These are phyloP conservation scores for Rhodosporidiobolus odoratus DNA, from an alignment of 768 basidiomycete genomes.

Conservation along the genomic window DNA sequence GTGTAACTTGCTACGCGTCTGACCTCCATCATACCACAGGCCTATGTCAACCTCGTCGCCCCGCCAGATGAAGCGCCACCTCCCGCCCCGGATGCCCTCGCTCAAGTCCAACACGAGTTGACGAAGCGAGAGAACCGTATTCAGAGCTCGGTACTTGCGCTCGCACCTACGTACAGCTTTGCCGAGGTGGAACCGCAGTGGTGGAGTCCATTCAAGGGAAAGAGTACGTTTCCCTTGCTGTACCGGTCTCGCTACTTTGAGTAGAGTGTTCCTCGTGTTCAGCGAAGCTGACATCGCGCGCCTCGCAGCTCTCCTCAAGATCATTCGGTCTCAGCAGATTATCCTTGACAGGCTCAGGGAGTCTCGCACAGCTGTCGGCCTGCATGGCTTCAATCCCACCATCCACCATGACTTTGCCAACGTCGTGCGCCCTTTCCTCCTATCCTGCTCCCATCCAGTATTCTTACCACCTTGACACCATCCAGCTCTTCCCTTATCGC, in stretches of 20 bases:
- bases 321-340: conserved; percentile 27
- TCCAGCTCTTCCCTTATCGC: conserved; percentile 31
- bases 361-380: conserved; percentile 3
- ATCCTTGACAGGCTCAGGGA: conserved; percentile 29
- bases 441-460: too few species aligned
- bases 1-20: too few species aligned
- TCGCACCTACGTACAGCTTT: conserved; percentile 32
- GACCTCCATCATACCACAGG: too few species aligned
- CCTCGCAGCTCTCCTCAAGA: conserved; percentile 17
- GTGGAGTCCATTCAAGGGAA: conserved; percentile 26
- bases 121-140: conserved; percentile 25
- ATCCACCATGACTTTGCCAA: conserved; percentile 33
- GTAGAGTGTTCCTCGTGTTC: too few species aligned
- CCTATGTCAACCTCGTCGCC: conserved; percentile 33
- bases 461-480: background rate
- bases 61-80: conserved; percentile 29
- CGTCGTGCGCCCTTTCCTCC: conserved; percentile 7
- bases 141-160: conserved; percentile 30
- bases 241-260: background rate
- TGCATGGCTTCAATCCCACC: conserved; percentile 29
- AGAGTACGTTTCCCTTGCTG: background rate
- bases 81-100: conserved; percentile 26
- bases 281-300: background rate
- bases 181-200: conserved; percentile 30
- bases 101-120: conserved; percentile 22